Evolutionary conservation across 2,329 filamentous ascomycete genomes (phyloP), one percentile per base, ranked within the genome.

Genomic region (Nemania serpens): DNA sequence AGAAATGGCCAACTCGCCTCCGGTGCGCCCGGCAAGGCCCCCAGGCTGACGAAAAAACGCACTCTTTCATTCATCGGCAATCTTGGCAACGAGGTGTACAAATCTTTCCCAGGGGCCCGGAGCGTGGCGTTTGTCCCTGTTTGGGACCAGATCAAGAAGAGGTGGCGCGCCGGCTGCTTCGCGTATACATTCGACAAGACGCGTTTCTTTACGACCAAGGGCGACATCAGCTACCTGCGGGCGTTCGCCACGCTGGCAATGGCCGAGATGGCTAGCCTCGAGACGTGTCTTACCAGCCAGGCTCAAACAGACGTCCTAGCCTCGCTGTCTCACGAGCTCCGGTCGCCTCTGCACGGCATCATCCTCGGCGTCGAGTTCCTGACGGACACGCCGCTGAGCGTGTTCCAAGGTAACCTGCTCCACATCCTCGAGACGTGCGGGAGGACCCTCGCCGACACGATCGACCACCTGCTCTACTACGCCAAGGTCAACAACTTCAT

Each of bases 341-440:
- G 86, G 4, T 85, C 82, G 1, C 86, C 86, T 0, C 74, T 88
- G 0, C 85, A 88, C 57, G 86, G 85, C 2, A 81, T 88, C 34
- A 73, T 88, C 0, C 80, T 83, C 0, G 84, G 76, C 53, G 76
- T 79, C 1, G 83, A 86, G 63, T 71, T 86, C 3, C 67, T 88
- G 0, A 77, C 79, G 3, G 82, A 85, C n/a, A 84, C 82, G 0
- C 61, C 73, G 0, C 73, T 85, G 22, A 77, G 76, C 42, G 75
- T 76, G 1, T 75, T 78, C 5, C 83, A 85, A 63, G 73, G 75
- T 2, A 78, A 80, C 15, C 75, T 82, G 12, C 69, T 82, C 0
- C 75, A 79, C 25, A 82, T 80, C 1, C 81, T 85, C 42, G 78
- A 84, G 55, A 78, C 76, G 1, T 84, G 81, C 20, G 79, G 79